A percentile compares a stretch with the other conserved stretches of the same genome.
Conservation (phyloP, 2,329 filamentous ascomycete genomes). For the Sporothrix mexicana region DNA sequence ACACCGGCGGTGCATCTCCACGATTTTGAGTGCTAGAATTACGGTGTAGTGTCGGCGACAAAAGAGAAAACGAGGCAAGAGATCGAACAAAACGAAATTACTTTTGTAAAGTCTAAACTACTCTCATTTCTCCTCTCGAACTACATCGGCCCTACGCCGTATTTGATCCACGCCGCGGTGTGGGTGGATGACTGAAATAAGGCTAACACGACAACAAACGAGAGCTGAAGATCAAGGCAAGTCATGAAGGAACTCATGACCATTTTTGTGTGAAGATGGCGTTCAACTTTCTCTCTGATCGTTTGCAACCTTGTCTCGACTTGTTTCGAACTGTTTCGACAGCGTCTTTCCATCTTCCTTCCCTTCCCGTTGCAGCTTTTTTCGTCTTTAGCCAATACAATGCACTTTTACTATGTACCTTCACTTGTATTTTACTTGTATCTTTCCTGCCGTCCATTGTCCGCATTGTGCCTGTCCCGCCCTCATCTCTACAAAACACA, state of each 20-base stretch:
- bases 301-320: slow-evolving; percentile 18
- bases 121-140: not conserved
- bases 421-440: no score
- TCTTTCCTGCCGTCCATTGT: no score
- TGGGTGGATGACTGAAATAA: not conserved
- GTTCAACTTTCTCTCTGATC: not conserved
- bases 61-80: not conserved
- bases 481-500: not conserved
- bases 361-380: not conserved
- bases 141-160: not conserved
- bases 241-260: not conserved
- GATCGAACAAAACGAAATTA: not conserved
- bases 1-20: slow-evolving; percentile 18
- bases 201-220: not conserved
- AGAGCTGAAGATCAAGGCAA: slow-evolving; percentile 8
- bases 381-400: not conserved
- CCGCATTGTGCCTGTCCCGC: not conserved
- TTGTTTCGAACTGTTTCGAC: slow-evolving; percentile 27
- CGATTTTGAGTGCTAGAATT: not conserved
- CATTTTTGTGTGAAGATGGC: not conserved
- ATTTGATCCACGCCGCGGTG: slow-evolving; percentile 10
- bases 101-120: not conserved
- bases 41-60: not conserved
- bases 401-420: not conserved
- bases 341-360: slow-evolving; percentile 3